A percentile compares a stretch with the other conserved stretches of the same genome.
Conservation (phyloP, 345 rosid genomes). For the Moricandia moricandioides region DNA sequence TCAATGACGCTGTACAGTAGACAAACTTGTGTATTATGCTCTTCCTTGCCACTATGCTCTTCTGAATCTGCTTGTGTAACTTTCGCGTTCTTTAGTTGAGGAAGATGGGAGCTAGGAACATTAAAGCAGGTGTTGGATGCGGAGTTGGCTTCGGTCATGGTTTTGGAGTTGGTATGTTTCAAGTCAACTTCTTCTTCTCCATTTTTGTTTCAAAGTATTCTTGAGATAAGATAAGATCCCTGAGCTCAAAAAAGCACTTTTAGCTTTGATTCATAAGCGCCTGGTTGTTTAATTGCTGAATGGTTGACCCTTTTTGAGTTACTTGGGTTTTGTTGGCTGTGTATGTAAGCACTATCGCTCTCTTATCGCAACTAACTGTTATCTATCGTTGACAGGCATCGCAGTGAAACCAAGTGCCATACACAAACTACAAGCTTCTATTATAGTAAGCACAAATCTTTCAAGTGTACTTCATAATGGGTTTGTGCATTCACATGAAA, state of each 20-base stretch:
- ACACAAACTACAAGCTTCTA: conserved; percentile 60
- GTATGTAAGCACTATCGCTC: background rate
- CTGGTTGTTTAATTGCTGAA: background rate
- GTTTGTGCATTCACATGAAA: conserved; percentile 29
- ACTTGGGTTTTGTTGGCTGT: conserved; percentile 11
- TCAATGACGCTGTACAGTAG: conserved; percentile 61
- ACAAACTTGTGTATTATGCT: background rate
- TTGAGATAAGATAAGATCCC: too few relatives aligned
- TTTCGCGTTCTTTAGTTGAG: conserved; percentile 24
- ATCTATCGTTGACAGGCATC: conserved; percentile 51
- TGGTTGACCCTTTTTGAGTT: background rate
- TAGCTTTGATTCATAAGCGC: background rate
- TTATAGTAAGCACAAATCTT: conserved; percentile 45
- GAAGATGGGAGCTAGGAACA: conserved; percentile 38
- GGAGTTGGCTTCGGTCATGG: conserved; percentile 44
- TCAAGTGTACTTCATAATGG: background rate
- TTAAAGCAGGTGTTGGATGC: conserved; percentile 36
- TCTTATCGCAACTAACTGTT: background rate
- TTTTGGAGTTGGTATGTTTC: conserved; percentile 39
- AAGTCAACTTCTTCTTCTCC: background rate
- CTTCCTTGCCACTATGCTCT: background rate
- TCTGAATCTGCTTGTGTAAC: conserved; percentile 21
- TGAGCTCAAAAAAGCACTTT: background rate
- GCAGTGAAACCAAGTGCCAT: conserved; percentile 82
- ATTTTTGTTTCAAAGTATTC: background rate